A percentile compares a stretch with the other conserved stretches of the same genome.
These are phyloP conservation scores for Ceratopteris richardii DNA, from an alignment of 75 land plant species.

Conservation along the genomic window DNA sequence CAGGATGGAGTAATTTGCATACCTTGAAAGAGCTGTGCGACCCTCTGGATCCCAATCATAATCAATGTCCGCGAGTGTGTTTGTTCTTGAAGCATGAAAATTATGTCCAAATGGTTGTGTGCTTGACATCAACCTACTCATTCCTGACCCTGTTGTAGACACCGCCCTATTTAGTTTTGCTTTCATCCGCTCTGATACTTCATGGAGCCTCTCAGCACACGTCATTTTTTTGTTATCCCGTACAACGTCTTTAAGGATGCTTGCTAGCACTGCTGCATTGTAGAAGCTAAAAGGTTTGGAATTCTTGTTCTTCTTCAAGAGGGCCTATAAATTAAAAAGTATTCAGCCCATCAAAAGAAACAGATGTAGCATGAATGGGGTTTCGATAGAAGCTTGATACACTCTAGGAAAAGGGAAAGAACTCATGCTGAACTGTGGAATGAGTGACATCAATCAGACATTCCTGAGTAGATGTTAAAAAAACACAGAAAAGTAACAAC, in stretches of 20 bases:
- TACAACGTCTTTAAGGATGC: slow-evolving; percentile 25
- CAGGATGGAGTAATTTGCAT: neutral
- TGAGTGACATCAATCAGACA: too few species aligned
- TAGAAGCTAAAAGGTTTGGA: slow-evolving; percentile 21
- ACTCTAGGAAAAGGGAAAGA: too few species aligned
- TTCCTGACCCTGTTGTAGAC: neutral
- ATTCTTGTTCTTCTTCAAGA: slow-evolving; percentile 8
- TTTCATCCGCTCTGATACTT: slow-evolving; percentile 7
- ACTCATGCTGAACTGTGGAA: too few species aligned
- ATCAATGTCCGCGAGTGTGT: neutral
- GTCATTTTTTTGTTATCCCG: slow-evolving; percentile 21
- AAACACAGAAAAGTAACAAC: too few species aligned
- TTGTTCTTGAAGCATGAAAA: neutral
- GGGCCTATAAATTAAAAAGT: slow-evolving; percentile 3
- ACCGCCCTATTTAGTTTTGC: neutral
- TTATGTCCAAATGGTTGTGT: neutral
- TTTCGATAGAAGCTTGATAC: too few species aligned
- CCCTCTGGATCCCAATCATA: slow-evolving; percentile 3
- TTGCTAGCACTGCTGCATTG: slow-evolving; percentile 34
- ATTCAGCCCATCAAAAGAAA: too few species aligned
- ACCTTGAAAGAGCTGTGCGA: neutral
- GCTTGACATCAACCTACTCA: slow-evolving; percentile 6
- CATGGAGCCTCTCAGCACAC: slow-evolving; percentile 9
- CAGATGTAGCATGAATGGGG: too few species aligned
- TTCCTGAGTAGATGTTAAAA: too few species aligned